Evolutionary conservation across 2,329 filamentous ascomycete genomes (phyloP).

Genomic region (Calycina marina): DNA sequence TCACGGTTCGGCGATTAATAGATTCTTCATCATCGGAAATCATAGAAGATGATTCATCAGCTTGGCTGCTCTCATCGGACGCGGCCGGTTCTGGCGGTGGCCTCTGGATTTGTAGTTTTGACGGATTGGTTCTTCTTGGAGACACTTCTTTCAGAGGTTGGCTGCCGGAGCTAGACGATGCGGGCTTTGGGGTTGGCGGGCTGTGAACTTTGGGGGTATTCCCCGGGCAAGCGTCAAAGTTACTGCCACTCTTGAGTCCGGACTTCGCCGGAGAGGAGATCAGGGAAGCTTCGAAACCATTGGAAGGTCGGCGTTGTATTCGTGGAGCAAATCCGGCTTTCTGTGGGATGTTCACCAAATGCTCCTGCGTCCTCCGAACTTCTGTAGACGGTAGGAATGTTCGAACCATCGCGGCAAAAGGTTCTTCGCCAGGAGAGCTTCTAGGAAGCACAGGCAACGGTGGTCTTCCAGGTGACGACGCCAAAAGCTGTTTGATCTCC

Average conservation of each 20-base stretch:
- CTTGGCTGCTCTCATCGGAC: conserved; percentile 2
- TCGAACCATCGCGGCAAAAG: too few species aligned
- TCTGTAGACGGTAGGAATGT: too few species aligned
- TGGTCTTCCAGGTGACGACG: conserved; percentile 14
- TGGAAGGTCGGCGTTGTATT: too few species aligned
- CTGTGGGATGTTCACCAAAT: conserved; percentile 17
- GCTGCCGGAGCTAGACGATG: background rate
- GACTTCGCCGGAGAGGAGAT: too few species aligned
- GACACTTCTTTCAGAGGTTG: conserved; percentile 8
- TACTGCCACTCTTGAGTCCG: too few species aligned
- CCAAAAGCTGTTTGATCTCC: conserved; percentile 18
- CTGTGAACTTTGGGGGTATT: conserved; percentile 1
- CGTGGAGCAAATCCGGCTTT: conserved; percentile 19
- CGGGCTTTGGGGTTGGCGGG: background rate
- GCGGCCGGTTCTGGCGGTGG: conserved; percentile 1
- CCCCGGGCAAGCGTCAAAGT: too few species aligned
- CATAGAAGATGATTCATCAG: conserved; percentile 4
- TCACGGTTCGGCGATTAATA: conserved; percentile 7
- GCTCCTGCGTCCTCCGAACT: conserved; percentile 1
- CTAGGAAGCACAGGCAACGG: conserved; percentile 12
- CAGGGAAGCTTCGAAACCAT: too few species aligned
- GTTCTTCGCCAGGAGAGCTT: conserved; percentile 3
- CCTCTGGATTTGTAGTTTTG: conserved; percentile 2
- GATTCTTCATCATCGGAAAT: conserved; percentile 8
- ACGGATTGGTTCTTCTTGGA: conserved; percentile 11